phyloP scores from a whole-genome alignment of 2,329 filamentous ascomycete species.

The Colletotrichum magnum region DNA sequence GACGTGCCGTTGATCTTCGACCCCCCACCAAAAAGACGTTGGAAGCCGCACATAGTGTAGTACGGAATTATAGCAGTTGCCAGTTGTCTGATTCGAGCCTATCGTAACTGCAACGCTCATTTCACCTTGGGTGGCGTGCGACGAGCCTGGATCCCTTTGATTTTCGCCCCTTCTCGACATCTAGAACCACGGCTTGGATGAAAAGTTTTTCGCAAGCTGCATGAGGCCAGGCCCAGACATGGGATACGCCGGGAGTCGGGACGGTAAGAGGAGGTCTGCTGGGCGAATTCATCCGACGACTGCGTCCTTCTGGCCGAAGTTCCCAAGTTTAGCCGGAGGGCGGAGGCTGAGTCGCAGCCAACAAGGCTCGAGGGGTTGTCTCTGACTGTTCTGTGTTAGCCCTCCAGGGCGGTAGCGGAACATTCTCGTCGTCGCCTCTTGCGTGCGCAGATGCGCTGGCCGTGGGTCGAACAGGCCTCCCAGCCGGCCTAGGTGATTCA shows the following conservation, averaged over 20 bases:
- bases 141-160: slow-evolving; percentile 7
- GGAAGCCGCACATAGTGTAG: neutral
- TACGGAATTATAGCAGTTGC: neutral
- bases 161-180: slow-evolving; percentile 1
- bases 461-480: neutral
- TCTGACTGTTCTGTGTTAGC: too few relatives aligned
- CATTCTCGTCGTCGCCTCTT: neutral
- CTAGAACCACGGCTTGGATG: neutral
- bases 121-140: slow-evolving; percentile 17
- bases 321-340: neutral
- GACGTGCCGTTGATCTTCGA: slow-evolving; percentile 6
- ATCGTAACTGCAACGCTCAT: slow-evolving; percentile 25
- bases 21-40: slow-evolving; percentile 33
- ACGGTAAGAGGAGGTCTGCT: neutral
- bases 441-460: slow-evolving; percentile 1
- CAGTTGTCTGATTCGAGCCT: slow-evolving; percentile 18
- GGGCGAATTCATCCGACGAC: neutral
- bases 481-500: slow-evolving; percentile 9
- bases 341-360: slow-evolving; percentile 5
- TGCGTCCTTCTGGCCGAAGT: neutral
- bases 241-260: neutral
- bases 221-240: neutral
- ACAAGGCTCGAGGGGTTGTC: neutral
- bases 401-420: neutral
- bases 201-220: slow-evolving; percentile 4